Percentiles rank a stretch among this genome's conserved stretches.
phyloP scores from a whole-genome alignment of 2,329 filamentous ascomycete species.

The Colletotrichum tanaceti region DNA sequence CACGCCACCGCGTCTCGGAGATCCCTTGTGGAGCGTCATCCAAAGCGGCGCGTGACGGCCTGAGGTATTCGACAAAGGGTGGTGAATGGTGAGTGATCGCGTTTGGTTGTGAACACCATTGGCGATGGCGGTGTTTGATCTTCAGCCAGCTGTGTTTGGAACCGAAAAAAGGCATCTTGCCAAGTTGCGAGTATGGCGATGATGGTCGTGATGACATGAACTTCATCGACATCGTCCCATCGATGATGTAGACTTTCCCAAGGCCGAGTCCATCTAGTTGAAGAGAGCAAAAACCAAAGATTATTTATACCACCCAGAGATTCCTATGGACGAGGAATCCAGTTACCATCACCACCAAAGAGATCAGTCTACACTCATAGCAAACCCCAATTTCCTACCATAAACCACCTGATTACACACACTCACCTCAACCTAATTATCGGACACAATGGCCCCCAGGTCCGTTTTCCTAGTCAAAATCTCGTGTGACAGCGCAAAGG shows the following conservation, averaged over 20 bases:
- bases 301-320: background rate
- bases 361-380: background rate
- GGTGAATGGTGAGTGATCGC: background rate
- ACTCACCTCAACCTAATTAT: background rate
- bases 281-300: background rate
- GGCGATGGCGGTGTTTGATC: slow-evolving; percentile 15
- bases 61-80: background rate
- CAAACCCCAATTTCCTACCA: background rate
- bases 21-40: slow-evolving; percentile 18
- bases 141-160: slow-evolving; percentile 10
- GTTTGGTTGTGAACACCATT: background rate
- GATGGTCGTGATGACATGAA: background rate
- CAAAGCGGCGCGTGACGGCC: slow-evolving; percentile 10
- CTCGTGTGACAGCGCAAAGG: background rate
- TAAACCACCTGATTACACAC: background rate
- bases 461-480: background rate
- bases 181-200: background rate
- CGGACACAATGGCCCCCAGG: slow-evolving; percentile 31
- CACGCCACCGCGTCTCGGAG: slow-evolving; percentile 7
- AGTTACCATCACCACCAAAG: background rate
- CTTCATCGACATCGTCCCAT: background rate
- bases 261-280: background rate
- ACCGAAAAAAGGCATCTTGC: background rate
- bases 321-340: background rate
- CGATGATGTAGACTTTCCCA: background rate